phyloP scores from a whole-genome alignment of 2,329 filamentous ascomycete genomes.

The Alternaria infectoria region DNA sequence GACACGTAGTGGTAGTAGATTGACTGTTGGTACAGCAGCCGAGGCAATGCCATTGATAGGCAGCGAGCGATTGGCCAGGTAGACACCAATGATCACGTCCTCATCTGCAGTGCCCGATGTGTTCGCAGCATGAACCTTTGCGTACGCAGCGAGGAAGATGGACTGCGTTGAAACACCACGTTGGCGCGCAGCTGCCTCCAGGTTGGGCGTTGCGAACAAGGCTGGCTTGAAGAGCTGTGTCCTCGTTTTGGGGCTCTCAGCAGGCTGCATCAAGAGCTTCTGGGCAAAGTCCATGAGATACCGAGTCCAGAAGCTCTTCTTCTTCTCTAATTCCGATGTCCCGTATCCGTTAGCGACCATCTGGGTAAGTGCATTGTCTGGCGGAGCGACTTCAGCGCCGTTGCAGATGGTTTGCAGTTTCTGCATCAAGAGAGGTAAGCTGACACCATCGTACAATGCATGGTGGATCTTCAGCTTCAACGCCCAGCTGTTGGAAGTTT shows the following conservation, averaged over 20 bases:
- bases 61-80: slow-evolving; percentile 77
- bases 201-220: slow-evolving; percentile 50
- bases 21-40: slow-evolving; percentile 73
- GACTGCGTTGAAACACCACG: slow-evolving; percentile 72
- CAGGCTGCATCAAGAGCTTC: slow-evolving; percentile 23
- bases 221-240: slow-evolving; percentile 58
- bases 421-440: slow-evolving; percentile 68
- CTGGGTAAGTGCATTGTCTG: slow-evolving; percentile 47
- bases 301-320: slow-evolving; percentile 58
- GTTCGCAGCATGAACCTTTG: slow-evolving; percentile 57
- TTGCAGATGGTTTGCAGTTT: slow-evolving; percentile 57
- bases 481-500: slow-evolving; percentile 39
- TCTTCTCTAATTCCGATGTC: slow-evolving; percentile 16
- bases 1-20: slow-evolving; percentile 75
- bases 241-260: slow-evolving; percentile 34
- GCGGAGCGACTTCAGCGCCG: slow-evolving; percentile 12
- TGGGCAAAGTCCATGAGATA: slow-evolving; percentile 48
- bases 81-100: slow-evolving; percentile 74
- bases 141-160: slow-evolving; percentile 75
- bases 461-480: slow-evolving; percentile 72
- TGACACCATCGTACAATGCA: slow-evolving; percentile 86
- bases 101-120: slow-evolving; percentile 21
- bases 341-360: slow-evolving; percentile 45
- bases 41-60: slow-evolving; percentile 58
- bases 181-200: slow-evolving; percentile 55